A percentile compares a stretch with the other conserved stretches of the same genome.
These are phyloP conservation scores for Boletus pseudo-olivaceus DNA, from an alignment of 768 basidiomycete species.

Conservation along the genomic window DNA sequence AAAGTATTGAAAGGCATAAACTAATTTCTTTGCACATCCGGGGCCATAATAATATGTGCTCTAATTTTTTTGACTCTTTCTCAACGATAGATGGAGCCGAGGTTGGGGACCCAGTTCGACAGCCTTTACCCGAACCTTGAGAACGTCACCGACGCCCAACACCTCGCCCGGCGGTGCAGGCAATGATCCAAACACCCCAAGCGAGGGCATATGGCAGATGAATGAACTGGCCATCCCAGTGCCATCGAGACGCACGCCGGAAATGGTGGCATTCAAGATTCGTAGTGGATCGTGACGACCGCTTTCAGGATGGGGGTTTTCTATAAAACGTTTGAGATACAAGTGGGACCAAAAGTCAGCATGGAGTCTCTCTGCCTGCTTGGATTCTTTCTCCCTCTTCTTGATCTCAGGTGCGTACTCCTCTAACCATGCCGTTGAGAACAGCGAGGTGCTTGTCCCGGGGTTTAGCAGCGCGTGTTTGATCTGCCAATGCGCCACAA, in stretches of 20 bases:
- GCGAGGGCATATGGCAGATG: conserved; percentile 23
- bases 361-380: conserved; percentile 32
- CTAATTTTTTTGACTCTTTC: conserved; percentile 1
- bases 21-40: background rate
- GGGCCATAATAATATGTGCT: background rate
- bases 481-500: conserved; percentile 91
- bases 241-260: conserved; percentile 17
- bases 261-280: conserved; percentile 25
- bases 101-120: conserved; percentile 32
- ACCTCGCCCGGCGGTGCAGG: conserved; percentile 2
- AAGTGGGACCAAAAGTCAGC: conserved; percentile 39
- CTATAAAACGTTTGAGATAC: conserved; percentile 39
- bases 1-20: too few species aligned
- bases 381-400: conserved; percentile 34
- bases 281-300: conserved; percentile 28
- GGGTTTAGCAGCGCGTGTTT: conserved; percentile 62
- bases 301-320: conserved; percentile 17
- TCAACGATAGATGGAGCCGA: conserved; percentile 19
- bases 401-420: conserved; percentile 38
- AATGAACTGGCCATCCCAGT: conserved; percentile 8
- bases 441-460: conserved; percentile 36
- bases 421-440: conserved; percentile 46
- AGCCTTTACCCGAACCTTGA: conserved; percentile 25
- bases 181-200: conserved; percentile 23
- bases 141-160: conserved; percentile 25